Base-by-base conservation (phyloP, 2,329 filamentous ascomycete species). In the Cordyceps fumosorosea region DNA sequence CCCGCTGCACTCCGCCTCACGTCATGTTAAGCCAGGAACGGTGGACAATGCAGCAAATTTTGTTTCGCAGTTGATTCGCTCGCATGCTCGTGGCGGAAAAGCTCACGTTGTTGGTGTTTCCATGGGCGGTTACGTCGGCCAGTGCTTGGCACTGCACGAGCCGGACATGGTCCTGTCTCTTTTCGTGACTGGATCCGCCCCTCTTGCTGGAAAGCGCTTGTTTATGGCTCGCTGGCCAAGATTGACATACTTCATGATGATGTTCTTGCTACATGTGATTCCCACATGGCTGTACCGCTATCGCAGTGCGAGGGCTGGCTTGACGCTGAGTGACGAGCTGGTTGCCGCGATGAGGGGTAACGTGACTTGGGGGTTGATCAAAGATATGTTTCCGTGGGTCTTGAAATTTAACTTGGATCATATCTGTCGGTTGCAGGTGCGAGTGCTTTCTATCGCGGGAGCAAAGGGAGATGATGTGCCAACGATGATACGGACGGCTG, bases 21-120 rank as follows among this genome's bases (percentile, higher is more conserved):
- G 67, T 8, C 66, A 69, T 64, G 62, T 76, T 34, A 61, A 66
- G 14, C 73, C 74, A 7, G 72, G 70, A 32, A 70, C 72, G 5
- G 69, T 75, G 47, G 64, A 63, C 10, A 65, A 69, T 26, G 67
- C 69, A 22, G 72, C 74, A 47, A 68, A 72, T 32, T 69, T 68
- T 16, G 67, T 79, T 18, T 73, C 76, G 11, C 58, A 66, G 2
- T 67, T 78, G 57, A 76, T 79, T 59, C 69, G 68, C 11, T 60
- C 64, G 4, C 69, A 74, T 60, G 76, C 75, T 12, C 72, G 76
- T 51, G 66, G 69, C 57, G 68, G 71, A 6, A 65, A 65, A 3
- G 77, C 76, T 4, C 76, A 78, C 64, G 51, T 78, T 34, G 74
- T 76, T 37, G 76, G 76, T 3, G 51, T 78, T 24, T 79, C 76